A percentile compares a stretch with the other conserved stretches of the same genome.
Evolutionary conservation across 2,329 filamentous ascomycete genomes (phyloP).

Genomic region (Pyrenochaeta sp.): DNA sequence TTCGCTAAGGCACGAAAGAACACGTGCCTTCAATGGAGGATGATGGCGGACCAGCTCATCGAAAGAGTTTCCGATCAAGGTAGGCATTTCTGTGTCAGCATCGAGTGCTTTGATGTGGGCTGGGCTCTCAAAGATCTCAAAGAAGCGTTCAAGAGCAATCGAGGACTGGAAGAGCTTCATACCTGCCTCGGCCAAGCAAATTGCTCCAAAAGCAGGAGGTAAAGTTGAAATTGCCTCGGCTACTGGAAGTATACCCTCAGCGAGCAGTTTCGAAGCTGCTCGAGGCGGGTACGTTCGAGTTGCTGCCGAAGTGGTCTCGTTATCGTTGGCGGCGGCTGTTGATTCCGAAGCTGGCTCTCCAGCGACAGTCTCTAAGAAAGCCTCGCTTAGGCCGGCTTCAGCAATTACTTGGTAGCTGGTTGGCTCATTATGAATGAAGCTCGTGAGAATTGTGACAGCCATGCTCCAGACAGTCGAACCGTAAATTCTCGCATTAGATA

Average conservation of each 20-base stretch:
- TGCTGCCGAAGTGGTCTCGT: conserved; percentile 15
- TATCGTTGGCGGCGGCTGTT: conserved; percentile 24
- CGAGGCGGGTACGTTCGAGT: conserved; percentile 33
- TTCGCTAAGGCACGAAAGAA: conserved; percentile 84
- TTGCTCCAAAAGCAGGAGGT: conserved; percentile 88
- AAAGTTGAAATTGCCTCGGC: conserved; percentile 87
- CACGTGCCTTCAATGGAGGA: conserved; percentile 78
- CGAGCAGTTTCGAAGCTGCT: conserved; percentile 51
- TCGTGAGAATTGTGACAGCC: conserved; percentile 88
- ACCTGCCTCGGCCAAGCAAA: conserved; percentile 87
- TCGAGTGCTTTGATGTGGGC: conserved; percentile 87
- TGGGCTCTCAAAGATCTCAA: conserved; percentile 96
- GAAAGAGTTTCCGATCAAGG: conserved; percentile 81
- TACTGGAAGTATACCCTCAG: conserved; percentile 82
- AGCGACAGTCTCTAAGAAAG: conserved; percentile 83
- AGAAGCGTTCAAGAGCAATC: conserved; percentile 82
- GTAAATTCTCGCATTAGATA: conserved; percentile 80
- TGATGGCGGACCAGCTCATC: conserved; percentile 96
- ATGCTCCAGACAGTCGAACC: conserved; percentile 97
- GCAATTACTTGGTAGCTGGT: conserved; percentile 97
- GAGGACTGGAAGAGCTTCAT: conserved; percentile 88
- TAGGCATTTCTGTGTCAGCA: conserved; percentile 74
- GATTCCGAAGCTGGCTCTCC: conserved; percentile 41
- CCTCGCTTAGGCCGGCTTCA: conserved; percentile 89
- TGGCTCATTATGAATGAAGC: conserved; percentile 98